Evolutionary conservation across 768 basidiomycete species (phyloP).

Genomic region (Serendipita indica): DNA sequence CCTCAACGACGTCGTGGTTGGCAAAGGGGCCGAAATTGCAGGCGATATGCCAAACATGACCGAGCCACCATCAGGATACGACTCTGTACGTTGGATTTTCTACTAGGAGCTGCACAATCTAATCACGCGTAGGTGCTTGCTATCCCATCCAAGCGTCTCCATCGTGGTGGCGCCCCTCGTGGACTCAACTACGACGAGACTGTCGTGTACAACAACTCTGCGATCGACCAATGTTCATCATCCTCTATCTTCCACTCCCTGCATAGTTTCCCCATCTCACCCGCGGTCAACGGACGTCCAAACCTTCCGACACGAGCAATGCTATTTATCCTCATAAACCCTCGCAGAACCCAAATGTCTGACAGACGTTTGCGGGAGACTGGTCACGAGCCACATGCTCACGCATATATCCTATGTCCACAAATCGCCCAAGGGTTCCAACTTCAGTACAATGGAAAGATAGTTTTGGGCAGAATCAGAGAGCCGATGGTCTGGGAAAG

Average conservation of each 20-base stretch:
- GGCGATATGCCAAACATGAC: slow-evolving; percentile 42
- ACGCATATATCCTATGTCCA: slow-evolving; percentile 3
- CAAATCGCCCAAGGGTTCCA: background rate
- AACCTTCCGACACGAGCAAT: slow-evolving; percentile 26
- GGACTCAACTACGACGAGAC: slow-evolving; percentile 60
- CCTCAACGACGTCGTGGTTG: slow-evolving; percentile 60
- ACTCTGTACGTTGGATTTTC: slow-evolving; percentile 55
- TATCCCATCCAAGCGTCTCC: slow-evolving; percentile 12
- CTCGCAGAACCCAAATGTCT: slow-evolving; percentile 51
- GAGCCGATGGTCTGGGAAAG: no score
- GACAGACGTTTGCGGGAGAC: slow-evolving; percentile 46
- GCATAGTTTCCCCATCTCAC: no score
- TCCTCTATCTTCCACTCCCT: no score
- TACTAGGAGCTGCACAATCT: no score
- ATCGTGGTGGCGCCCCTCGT: background rate
- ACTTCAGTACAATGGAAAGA: slow-evolving; percentile 1
- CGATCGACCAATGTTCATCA: no score
- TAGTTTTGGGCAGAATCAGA: background rate
- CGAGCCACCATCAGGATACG: slow-evolving; percentile 45
- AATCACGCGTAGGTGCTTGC: slow-evolving; percentile 51
- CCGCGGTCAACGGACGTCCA: no score
- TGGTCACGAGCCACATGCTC: background rate
- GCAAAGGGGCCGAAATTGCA: slow-evolving; percentile 50
- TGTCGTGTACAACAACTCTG: slow-evolving; percentile 55
- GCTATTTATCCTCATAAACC: slow-evolving; percentile 58